Evolutionary conservation across 805 yeast genomes (phyloP), one percentile per base, ranked within the genome.

Genomic region (Grigorovia jiainica): DNA sequence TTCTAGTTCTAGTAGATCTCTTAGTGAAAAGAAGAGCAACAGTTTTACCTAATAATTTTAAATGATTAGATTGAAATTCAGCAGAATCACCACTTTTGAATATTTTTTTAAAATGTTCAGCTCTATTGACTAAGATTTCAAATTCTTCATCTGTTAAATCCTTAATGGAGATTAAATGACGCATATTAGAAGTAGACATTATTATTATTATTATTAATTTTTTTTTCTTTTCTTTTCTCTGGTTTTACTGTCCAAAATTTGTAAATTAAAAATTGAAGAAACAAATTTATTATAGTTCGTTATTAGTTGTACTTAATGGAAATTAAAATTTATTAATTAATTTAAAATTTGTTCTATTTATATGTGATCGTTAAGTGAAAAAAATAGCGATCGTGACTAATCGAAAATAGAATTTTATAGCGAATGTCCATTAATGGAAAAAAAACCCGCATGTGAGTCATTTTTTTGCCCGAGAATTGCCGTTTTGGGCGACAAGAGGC

Each of bases 1-100:
- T 76, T 64, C 98, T 78, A 19, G 98, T 92, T 64, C 98, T 76
- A 19, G 98, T 92, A 6, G 96, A 86, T 63, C 98, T 78, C 61
- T 92, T 92, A 43, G 87, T 75, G 64, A 92, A 92, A 36, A 92
- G 61, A 55, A 92, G 64, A 0, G 97, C 87, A 20, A 86, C 79
- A 2, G 90, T 75, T 61, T 80, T 85, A 2, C 97, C 97, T 32
- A 76, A 64, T 39, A 92, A 66, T 42, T 86, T 76, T 20, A 65
- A 58, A 39, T 72, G 70, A 23, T 63, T 53, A 36, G 56, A 56
- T 46, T 54, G 64, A 40, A 63, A 57, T 29, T 60, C 67, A 11
- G 48, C 43, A n/a, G 54, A 44, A n/a, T 59, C 63, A n/a, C 79
- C 76, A 5, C 72, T 59, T 54, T 76, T 78, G 60, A 83, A 77